phyloP scores from a whole-genome alignment of 495 filamentous ascomycete genomes.

The Daldinia childiae region DNA sequence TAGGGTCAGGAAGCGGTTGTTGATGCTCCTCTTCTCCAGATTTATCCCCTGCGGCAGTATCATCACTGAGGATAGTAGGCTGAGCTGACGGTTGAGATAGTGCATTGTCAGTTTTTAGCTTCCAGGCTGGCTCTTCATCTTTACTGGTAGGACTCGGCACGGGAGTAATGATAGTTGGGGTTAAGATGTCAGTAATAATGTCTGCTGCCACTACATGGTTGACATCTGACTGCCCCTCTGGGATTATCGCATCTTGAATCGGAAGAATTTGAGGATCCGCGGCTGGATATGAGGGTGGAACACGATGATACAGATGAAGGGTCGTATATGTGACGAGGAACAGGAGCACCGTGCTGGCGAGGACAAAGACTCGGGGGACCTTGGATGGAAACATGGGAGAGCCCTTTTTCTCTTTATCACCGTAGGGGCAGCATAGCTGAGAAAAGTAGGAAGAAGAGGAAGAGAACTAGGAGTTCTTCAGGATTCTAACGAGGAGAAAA shows the following conservation, averaged over 20 bases:
- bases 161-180: not conserved
- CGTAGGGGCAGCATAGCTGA: slow-evolving; percentile 30
- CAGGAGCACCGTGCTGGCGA: slow-evolving; percentile 32
- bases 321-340: slow-evolving; percentile 41
- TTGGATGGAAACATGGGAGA: slow-evolving; percentile 39
- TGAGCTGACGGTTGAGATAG: not conserved
- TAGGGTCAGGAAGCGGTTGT: slow-evolving; percentile 23
- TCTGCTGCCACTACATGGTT: slow-evolving; percentile 12
- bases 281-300: slow-evolving; percentile 29
- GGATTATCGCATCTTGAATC: slow-evolving; percentile 16
- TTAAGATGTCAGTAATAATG: not conserved
- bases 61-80: not conserved
- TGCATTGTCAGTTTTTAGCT: not conserved
- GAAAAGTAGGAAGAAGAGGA: not conserved
- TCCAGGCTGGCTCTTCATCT: slow-evolving; percentile 7
- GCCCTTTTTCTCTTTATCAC: slow-evolving; percentile 14
- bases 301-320: slow-evolving; percentile 31
- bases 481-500: not conserved
- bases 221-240: slow-evolving; percentile 5
- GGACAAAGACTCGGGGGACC: slow-evolving; percentile 35
- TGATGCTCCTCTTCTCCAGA: not conserved
- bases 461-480: not conserved
- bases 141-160: not conserved
- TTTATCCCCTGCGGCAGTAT: not conserved
- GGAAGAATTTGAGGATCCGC: slow-evolving; percentile 23